Evolutionary conservation across 805 yeast genomes (phyloP), one percentile per base, ranked within the genome.

Genomic region (Wickerhamomyces chambardii): DNA sequence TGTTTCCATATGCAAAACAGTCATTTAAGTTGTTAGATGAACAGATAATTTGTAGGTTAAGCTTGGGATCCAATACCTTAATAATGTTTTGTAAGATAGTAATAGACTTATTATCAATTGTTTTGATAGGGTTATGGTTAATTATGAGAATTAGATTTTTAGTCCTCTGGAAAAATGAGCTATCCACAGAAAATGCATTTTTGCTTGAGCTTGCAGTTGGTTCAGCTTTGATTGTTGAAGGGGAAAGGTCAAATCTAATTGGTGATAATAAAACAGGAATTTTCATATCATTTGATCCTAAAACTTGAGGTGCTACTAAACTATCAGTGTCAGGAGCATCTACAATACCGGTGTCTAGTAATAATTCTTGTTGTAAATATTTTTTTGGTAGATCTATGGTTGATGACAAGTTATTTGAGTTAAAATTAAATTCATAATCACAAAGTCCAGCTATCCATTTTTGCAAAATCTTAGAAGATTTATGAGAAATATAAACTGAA

Each of bases 391-490:
- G 15, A n/a, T 50, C 47, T 22, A 61, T 34, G 1, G 61, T 55
- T 2, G 61, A 56, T 3, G 63, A 55, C 18, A 63, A 40, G 31
- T 46, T 50, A 7, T 34, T 28, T 4, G 54, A 49, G 35, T 53
- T 42, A 35, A 62, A 59, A 7, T 40, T 37, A 14, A 60, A 42
- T 5, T 55, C 58, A 31, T 41, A 39, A 36, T 63, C 59, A 29
- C 64, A 50, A 9, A 64, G 34, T 0, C 58, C 68, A 2, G 67
- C 53, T 12, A 61, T 56, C 70, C 70, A 64, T 45, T 63, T 63
- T 43, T 63, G 59, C 26, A 62, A 42, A 6, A 58, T 47, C 30
- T 51, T 47, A 30, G 52, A 48, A 0, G 58, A 43, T n/a, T 51
- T 36, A 14, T 49, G 48, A 31, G 60, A 39, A 9, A 52, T 28